phyloP scores from a whole-genome alignment of 1,284 basidiomycete genomes.

The Tilletiopsis washingtonensis region DNA sequence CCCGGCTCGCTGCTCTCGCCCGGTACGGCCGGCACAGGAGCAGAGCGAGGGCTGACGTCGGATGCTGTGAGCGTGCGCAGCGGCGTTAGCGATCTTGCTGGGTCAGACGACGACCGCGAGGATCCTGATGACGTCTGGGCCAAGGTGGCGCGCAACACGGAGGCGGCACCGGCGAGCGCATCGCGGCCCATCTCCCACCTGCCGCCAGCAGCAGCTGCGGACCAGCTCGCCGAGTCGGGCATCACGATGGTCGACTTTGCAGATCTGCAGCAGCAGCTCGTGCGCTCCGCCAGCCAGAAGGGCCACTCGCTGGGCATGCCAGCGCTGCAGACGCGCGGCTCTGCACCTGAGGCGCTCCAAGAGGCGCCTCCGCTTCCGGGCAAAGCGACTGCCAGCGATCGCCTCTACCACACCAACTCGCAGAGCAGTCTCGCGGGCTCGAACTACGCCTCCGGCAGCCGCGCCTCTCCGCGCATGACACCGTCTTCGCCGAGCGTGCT shows the following conservation, averaged over 20 bases:
- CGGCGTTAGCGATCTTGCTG: not conserved
- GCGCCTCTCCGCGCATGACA: too few species aligned
- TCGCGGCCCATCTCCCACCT: constrained; percentile 12
- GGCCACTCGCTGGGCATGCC: too few species aligned
- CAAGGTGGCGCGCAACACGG: constrained; percentile 16
- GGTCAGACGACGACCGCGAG: constrained; percentile 8
- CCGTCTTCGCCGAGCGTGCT: not conserved
- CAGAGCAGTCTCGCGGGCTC: too few species aligned
- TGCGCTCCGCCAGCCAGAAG: constrained; percentile 18
- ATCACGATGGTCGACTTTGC: constrained; percentile 32
- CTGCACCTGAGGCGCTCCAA: too few species aligned
- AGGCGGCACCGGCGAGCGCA: not conserved
- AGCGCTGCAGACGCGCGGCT: too few species aligned
- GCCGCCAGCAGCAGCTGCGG: constrained; percentile 13
- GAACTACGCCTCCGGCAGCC: too few species aligned
- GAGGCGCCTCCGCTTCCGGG: too few species aligned
- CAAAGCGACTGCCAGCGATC: too few species aligned
- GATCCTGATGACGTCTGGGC: constrained; percentile 36
- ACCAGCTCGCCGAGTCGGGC: constrained; percentile 18
- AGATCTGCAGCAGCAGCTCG: constrained; percentile 22
- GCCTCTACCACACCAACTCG: too few species aligned
- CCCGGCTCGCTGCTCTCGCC: too few species aligned
- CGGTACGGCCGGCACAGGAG: constrained; percentile 18
- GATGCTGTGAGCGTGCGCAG: not conserved
- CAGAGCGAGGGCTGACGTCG: too few species aligned